These are phyloP conservation scores for Xerocomellus chrysenteron DNA, from an alignment of 768 basidiomycete species.

Conservation along the genomic window DNA sequence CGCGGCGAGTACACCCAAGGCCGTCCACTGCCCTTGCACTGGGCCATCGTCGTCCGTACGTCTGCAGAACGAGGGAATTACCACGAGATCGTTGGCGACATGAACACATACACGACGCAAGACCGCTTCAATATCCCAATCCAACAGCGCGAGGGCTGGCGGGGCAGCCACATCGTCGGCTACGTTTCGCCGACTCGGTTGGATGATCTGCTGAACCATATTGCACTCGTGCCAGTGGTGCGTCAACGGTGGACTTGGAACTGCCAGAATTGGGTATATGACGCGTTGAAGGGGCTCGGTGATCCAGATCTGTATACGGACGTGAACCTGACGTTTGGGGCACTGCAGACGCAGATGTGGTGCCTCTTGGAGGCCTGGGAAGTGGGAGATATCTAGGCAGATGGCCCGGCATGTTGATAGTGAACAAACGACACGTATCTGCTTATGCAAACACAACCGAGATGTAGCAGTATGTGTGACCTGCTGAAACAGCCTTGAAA, in stretches of 20 bases:
- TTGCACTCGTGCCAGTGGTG: constrained; percentile 20
- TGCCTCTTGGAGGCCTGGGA: constrained; percentile 32
- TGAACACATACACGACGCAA: constrained; percentile 14
- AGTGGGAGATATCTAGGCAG: constrained; percentile 20
- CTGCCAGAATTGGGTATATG: constrained; percentile 30
- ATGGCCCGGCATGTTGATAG: neutral
- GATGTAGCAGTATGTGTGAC: neutral
- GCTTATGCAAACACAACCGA: no score
- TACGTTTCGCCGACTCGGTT: constrained; percentile 13
- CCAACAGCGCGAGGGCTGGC: constrained; percentile 14
- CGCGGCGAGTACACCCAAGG: constrained; percentile 17
- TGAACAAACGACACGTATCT: neutral
- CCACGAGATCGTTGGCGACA: constrained; percentile 26
- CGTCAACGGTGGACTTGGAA: constrained; percentile 23
- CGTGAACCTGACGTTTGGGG: constrained; percentile 9
- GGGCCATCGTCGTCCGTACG: constrained; percentile 28
- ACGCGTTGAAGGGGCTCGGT: constrained; percentile 15
- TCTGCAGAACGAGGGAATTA: constrained; percentile 14
- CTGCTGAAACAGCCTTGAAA: neutral
- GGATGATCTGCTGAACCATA: constrained; percentile 5
- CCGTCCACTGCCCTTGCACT: constrained; percentile 22
- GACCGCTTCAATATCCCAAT: constrained; percentile 13
- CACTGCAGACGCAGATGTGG: constrained; percentile 26
- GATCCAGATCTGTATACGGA: constrained; percentile 15
- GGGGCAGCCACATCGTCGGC: constrained; percentile 23